Conservation (phyloP, 768 basidiomycete species). For the Gyrodon lividus region DNA sequence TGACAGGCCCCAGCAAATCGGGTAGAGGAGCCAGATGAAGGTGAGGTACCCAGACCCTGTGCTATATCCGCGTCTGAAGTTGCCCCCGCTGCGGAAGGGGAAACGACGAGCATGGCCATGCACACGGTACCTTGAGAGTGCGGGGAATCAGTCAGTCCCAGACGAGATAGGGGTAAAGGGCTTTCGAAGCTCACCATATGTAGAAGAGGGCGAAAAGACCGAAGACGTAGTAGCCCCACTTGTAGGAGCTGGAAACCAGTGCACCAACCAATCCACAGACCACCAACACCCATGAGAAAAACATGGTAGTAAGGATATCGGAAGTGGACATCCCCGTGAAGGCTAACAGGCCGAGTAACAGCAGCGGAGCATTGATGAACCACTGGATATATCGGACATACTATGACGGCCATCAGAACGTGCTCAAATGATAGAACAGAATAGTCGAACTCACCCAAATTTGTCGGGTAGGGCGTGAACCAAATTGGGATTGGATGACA, state of each 20-base stretch:
- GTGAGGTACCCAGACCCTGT: constrained; percentile 43
- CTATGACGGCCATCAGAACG: constrained; percentile 19
- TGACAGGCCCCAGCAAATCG: constrained; percentile 54
- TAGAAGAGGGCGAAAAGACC: constrained; percentile 47
- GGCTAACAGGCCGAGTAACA: constrained; percentile 47
- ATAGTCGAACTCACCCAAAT: constrained; percentile 39
- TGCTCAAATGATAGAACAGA: not conserved
- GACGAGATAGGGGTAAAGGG: constrained; percentile 14
- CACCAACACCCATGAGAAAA: constrained; percentile 47
- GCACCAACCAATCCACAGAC: constrained; percentile 48
- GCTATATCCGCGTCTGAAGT: constrained; percentile 29
- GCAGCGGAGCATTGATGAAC: constrained; percentile 54
- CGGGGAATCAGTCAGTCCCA: not conserved
- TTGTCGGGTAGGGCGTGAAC: constrained; percentile 32
- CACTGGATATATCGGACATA: constrained; percentile 56
- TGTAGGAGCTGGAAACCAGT: constrained; percentile 49
- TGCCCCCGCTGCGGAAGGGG: constrained; percentile 23
- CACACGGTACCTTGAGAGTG: constrained; percentile 27
- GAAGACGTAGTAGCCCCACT: constrained; percentile 52
- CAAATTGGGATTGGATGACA: constrained; percentile 39
- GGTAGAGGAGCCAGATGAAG: constrained; percentile 58
- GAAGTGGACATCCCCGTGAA: constrained; percentile 47
- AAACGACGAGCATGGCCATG: constrained; percentile 27
- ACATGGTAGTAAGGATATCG: constrained; percentile 39
- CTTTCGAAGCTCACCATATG: constrained; percentile 40